Conservation (phyloP, 164 flowering plant genomes). For the Amborella trichopoda region DNA sequence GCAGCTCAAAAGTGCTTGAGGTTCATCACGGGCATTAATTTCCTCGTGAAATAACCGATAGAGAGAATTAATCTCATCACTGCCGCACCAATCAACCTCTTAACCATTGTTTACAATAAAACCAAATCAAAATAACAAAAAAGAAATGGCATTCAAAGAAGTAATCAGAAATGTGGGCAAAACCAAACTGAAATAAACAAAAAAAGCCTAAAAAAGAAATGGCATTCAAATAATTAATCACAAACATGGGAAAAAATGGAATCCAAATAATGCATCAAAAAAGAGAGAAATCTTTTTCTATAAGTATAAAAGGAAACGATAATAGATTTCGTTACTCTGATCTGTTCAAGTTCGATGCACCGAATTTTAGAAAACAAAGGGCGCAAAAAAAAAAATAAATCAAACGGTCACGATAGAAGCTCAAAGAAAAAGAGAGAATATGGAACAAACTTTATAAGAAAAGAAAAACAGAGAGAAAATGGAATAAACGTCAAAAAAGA, state of each 20-base stretch:
- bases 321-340: no score
- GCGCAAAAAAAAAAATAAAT: constrained; percentile 9
- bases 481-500: background rate
- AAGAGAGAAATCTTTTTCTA: no score
- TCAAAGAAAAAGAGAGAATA: background rate
- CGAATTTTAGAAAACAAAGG: background rate
- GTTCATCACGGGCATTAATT: constrained; percentile 25
- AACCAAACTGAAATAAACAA: background rate
- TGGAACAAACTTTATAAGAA: constrained; percentile 23
- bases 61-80: constrained; percentile 28
- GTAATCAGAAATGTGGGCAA: background rate
- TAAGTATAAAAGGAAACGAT: no score
- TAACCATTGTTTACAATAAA: background rate
- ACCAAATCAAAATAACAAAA: background rate
- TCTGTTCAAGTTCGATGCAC: background rate
- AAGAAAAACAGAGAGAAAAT: background rate
- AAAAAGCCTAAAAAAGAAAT: background rate
- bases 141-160: background rate
- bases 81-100: constrained; percentile 15
- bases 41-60: background rate
- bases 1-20: constrained; percentile 73
- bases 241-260: background rate
- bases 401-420: constrained; percentile 36
- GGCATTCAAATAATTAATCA: background rate
- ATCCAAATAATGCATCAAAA: no score